Base-by-base conservation (phyloP, 345 rosid genomes). In the Adansonia digitata region DNA sequence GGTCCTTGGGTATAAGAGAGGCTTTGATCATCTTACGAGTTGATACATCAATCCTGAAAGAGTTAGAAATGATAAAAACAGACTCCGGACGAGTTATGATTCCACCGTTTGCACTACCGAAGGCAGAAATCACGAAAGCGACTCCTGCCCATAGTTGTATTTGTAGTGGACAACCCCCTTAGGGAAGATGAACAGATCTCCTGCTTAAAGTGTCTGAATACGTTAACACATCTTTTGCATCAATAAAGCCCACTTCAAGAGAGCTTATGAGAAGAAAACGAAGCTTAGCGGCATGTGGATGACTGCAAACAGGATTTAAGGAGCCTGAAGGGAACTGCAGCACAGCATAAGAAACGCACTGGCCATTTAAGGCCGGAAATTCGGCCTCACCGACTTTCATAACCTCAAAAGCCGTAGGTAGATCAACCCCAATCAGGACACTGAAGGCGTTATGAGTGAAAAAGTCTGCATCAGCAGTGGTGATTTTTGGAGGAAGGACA, bases 181-280 rank as follows among this genome's bases (percentile, higher is more conserved):
- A 5, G 49, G 69, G 69, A 64, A 64, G 24, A 64, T 39, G 20
- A 64, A 64, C 3, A 39, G 29, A 64, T 64, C 69, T 20, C 69
- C 48, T 1, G 69, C 29, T 39, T 64, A 17, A 39, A 39, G 69
- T n/a, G 48, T 64, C 68, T 20, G 8, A 64, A 11, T 20, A 9
- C 5, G 48, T 20, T n/a, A 64, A 20, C 27, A 20, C 29, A 39
- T 64, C 22, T 5, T 64, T 13, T 20, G 29, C 48, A 64, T 39
- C 69, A 4, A 64, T 14, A 20, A 64, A 64, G 17, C 69, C 69
- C 17, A 39, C 29, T 64, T 64, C 46, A 20, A 64, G 69, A 64
- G 29, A 64, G 69, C 49, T 49, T 20, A 22, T 40, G 48, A 65
- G 31, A 65, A 65, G 49, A 40, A 64, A 65, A 65, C 40, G 69